Evolutionary conservation across 1,139 yeast species (phyloP).

Genomic region (Suhomyces bokatorum): DNA sequence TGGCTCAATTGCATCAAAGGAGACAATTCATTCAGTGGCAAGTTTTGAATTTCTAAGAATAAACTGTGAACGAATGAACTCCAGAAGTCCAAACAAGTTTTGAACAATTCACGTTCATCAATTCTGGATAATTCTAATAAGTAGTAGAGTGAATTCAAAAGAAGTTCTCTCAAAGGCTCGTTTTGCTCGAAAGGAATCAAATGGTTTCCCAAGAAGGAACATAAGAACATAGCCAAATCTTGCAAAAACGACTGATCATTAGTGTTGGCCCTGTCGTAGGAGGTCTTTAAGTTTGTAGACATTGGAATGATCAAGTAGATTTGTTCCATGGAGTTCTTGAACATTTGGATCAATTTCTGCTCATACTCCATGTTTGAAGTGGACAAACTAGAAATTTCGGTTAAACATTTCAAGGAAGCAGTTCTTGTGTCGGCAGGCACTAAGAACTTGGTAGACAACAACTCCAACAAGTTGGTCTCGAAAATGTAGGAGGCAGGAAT

Average conservation of each 20-base stretch:
- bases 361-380: constrained; percentile 59
- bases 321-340: constrained; percentile 72
- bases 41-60: constrained; percentile 79
- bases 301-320: constrained; percentile 73
- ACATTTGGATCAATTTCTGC: constrained; percentile 66
- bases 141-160: constrained; percentile 74
- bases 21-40: constrained; percentile 69
- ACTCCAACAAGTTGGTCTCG: constrained; percentile 75
- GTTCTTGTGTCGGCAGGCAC: constrained; percentile 81
- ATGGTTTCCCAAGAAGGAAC: constrained; percentile 81
- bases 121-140: constrained; percentile 83
- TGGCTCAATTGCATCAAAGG: constrained; percentile 75
- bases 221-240: constrained; percentile 90
- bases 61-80: constrained; percentile 74
- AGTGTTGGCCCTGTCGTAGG: constrained; percentile 75
- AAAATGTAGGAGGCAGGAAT: constrained; percentile 87
- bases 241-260: constrained; percentile 92
- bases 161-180: constrained; percentile 56
- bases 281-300: constrained; percentile 66
- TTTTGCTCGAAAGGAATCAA: constrained; percentile 70
- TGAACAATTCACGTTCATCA: constrained; percentile 94
- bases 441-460: constrained; percentile 74
- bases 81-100: constrained; percentile 96
- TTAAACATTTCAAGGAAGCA: constrained; percentile 83
- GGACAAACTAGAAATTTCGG: constrained; percentile 77